These are phyloP conservation scores for Verticillium dahliae DNA, from an alignment of 2,329 filamentous ascomycete species.

Conservation along the genomic window DNA sequence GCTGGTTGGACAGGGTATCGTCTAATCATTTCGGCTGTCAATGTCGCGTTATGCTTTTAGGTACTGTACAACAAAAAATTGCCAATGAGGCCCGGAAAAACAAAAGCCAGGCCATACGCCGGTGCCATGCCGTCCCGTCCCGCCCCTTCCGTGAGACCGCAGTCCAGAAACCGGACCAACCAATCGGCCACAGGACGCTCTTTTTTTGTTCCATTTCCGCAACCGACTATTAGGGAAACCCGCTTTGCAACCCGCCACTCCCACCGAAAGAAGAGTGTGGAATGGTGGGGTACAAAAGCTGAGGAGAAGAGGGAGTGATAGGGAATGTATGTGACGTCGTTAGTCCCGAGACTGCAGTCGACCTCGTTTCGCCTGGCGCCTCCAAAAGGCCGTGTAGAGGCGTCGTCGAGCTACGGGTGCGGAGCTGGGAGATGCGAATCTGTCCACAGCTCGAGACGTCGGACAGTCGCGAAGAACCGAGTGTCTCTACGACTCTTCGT, in stretches of 20 bases:
- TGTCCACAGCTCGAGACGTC: background rate
- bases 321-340: background rate
- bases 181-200: background rate
- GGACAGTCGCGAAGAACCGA: background rate
- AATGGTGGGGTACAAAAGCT: background rate
- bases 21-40: background rate
- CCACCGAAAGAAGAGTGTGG: background rate
- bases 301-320: background rate
- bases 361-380: constrained; percentile 17
- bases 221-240: background rate
- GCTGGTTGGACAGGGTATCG: background rate
- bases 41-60: background rate
- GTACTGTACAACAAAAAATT: constrained; percentile 1
- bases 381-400: constrained; percentile 33
- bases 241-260: background rate
- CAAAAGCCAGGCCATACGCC: constrained; percentile 4
- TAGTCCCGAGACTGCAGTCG: background rate
- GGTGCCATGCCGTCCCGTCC: constrained; percentile 1
- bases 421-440: constrained; percentile 18
- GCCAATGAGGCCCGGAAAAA: background rate
- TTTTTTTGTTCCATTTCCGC: background rate
- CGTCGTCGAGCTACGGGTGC: constrained; percentile 21
- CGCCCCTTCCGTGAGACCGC: background rate
- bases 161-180: background rate
- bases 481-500: constrained; percentile 29